phyloP scores from a whole-genome alignment of 164 flowering plant genomes.

The Chloranthus sessilifolius region DNA sequence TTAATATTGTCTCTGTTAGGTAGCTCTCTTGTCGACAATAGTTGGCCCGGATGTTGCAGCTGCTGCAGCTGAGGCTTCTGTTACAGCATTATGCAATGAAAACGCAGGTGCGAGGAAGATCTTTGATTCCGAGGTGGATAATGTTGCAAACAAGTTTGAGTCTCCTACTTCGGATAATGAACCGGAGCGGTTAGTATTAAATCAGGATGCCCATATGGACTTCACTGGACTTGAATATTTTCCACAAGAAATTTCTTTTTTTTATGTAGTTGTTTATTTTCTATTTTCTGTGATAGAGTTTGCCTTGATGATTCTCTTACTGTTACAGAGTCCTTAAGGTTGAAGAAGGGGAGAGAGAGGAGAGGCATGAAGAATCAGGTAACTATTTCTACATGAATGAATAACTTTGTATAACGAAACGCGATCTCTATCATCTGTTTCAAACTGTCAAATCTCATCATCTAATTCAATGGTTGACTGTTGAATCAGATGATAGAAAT shows the following conservation, averaged over 20 bases:
- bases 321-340: constrained; percentile 30
- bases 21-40: constrained; percentile 51
- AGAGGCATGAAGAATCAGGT: constrained; percentile 32
- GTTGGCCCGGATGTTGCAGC: constrained; percentile 65
- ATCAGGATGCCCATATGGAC: neutral
- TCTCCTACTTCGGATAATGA: constrained; percentile 23
- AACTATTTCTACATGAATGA: constrained; percentile 7
- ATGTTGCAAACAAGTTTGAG: constrained; percentile 12
- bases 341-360: constrained; percentile 35
- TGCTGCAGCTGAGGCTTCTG: constrained; percentile 79
- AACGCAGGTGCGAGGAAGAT: constrained; percentile 49
- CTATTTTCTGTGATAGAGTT: neutral
- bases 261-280: constrained; percentile 2
- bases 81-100: constrained; percentile 61
- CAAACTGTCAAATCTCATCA: too few relatives aligned
- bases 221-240: constrained; percentile 1
- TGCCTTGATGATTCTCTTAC: neutral
- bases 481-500: too few relatives aligned
- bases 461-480: too few relatives aligned
- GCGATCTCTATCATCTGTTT: too few relatives aligned
- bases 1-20: constrained; percentile 33
- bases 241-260: neutral
- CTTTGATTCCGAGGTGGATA: constrained; percentile 37
- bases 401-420: too few relatives aligned
- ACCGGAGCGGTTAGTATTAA: constrained; percentile 34